Base-by-base conservation (phyloP, 495 filamentous ascomycete genomes). In the Aspergillus homomorphus region DNA sequence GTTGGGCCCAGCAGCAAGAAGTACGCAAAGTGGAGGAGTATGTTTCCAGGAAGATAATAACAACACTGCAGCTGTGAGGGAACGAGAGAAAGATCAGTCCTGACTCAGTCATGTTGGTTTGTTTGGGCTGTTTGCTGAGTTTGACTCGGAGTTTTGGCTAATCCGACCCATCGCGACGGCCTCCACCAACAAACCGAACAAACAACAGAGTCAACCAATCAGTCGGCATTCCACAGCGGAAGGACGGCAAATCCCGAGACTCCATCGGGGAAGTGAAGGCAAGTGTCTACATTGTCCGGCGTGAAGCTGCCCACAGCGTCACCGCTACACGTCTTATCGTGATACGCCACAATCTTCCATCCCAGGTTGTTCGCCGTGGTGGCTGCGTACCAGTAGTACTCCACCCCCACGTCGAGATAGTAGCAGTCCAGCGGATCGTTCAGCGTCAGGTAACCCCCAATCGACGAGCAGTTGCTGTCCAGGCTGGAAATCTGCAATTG, bases 141-240 rank as follows among this genome's bases (percentile, higher is more conserved):
- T 9, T 28, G 26, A 28, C 26, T 28, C 26, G 26, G 26, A 28
- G 4, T 28, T 28, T 3, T 28, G 3, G 4, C 9, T 28, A 4
- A 3, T 28, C 26, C 26, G 26, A 28, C 9, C 26, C 26, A 9
- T 9, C 9, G 4, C 26, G 26, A 28, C 26, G 4, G 3, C 4
- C 26, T 3, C 26, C 3, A 28, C 3, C 26, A 28, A 28, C 26
- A 28, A 28, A 28, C 3, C 26, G 9, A 28, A 28, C 9, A 3
- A 28, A 28, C 3, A 4, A 28, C 26, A 28, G 26, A n/a, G n/a
- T n/a, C 24, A 52, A 33, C 23, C 52, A 44, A 45, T 16, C 30
- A 55, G 46, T 55, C 53, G 22, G 53, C 53, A 55, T 55, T 55
- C 53, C 53, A 55, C 53, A 55, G 30, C 3, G 53, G 53, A 22